Evolutionary conservation across 352 stramenopile species (phyloP), one percentile per base, ranked within the genome.

Genomic region (Aphanomyces euteiches): DNA sequence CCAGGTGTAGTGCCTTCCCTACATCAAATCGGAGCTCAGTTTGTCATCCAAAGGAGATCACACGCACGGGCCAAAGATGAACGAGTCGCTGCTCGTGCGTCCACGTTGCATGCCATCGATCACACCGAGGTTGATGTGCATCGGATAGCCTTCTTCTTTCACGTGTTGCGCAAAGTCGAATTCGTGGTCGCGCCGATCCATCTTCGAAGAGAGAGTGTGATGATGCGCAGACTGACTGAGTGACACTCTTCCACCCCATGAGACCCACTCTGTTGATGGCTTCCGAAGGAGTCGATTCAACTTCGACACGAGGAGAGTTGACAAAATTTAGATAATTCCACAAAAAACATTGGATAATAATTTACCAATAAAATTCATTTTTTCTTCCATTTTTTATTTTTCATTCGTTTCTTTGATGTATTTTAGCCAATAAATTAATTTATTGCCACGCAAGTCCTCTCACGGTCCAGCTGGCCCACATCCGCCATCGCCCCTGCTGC

Each of bases 41-140:
- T 12, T 17, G 13, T 19, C 10, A 47, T 21, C 12, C 1, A 40
- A 17, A 21, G 47, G 8, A 8, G 28, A 28, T 37, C 19, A 6
- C 13, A 50, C 45, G 34, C 61, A 48, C 50, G 38, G 56, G 4
- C 28, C 48, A 58, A 67, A 61, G 36, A 28, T 21, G 37, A 66
- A 85, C 21, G 76, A 75, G 64, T 90, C 82, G 50, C 50, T 58
- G 17, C 17, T 19, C 15, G 50, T 36, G 21, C 50, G 50, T 59
- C 66, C 47, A n/a, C 81, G 69, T 36, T 79, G 78, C 70, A 83
- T 87, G 69, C 90, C 78, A 75, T 93, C 83, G 66, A 93, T 90
- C 43, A 93, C 77, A 66, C 78, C 90, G 34, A 93, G 83, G 67
- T 93, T 93, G 75, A 93, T 91, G 75, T 93, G 83, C 85, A 93